Evolutionary conservation across 306 rosid genomes (phyloP), one percentile per base, ranked within the genome.

Genomic region (Casuarina cunninghamiana): DNA sequence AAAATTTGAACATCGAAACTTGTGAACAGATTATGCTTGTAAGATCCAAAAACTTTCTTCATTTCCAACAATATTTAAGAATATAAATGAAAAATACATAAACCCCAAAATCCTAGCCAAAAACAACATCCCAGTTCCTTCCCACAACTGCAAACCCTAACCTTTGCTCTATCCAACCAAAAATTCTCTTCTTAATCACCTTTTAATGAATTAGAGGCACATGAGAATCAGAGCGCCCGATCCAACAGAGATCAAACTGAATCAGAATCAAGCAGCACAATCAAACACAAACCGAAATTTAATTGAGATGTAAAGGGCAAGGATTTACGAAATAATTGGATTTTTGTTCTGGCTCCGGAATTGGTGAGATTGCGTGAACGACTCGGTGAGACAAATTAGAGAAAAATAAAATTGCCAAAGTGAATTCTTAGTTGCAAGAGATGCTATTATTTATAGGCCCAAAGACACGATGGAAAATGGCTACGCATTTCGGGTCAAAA

Each of bases 91-190:
- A 46, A 46, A 46, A 6, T 54, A 58, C 10, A 26, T 48, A 63
- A 10, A 81, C 70, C 49, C 69, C 82, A 46, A 66, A 80, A 87
- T 85, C 85, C 81, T 69, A 53, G 80, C 71, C 76, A 68, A 83
- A 72, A 83, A 72, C 65, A 70, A 3, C 63, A 71, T n/a, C 49
- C 19, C 77, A 75, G 86, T 69, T 69, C 37, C 44, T 73, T 48
- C n/a, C 80, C 53, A 42, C 26, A 37, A 73, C 70, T 72, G 60
- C 82, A 74, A 85, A 79, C 79, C 84, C 84, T 79, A 80, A 78
- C 70, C 75, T 77, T 55, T 79, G 37, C 71, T 81, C 75, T n/a
- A 77, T 39, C 35, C 5, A 17, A 19, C 32, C 61, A n/a, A 54
- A 54, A n/a, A 7, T 21, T 58, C 15, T n/a, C 5, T 58, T 26